Evolutionary conservation across 306 rosid species (phyloP).

Genomic region (Mimosa bimucronata): DNA sequence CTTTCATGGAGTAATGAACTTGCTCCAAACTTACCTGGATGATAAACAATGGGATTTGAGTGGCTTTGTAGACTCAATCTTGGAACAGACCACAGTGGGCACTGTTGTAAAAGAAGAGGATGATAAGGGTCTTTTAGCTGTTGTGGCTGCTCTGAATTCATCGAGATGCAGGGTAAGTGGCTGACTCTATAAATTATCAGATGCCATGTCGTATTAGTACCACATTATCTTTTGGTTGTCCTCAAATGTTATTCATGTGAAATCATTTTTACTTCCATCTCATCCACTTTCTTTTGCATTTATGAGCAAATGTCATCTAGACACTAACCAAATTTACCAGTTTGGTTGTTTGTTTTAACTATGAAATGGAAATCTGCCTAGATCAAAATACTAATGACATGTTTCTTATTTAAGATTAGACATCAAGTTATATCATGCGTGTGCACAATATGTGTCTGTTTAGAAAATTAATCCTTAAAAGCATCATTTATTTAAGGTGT

Average conservation of each 20-base stretch:
- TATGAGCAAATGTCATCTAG: neutral
- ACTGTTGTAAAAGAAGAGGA: slow-evolving; percentile 75
- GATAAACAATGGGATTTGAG: too few species aligned
- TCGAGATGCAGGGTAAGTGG: slow-evolving; percentile 67
- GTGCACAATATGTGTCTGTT: neutral
- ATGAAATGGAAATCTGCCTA: neutral
- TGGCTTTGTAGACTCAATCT: slow-evolving; percentile 70
- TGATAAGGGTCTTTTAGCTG: slow-evolving; percentile 71
- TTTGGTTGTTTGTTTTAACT: neutral
- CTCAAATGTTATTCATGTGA: neutral
- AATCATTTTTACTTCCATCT: neutral
- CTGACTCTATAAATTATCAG: neutral
- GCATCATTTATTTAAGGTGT: neutral
- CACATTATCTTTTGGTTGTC: slow-evolving; percentile 1
- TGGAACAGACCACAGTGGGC: slow-evolving; percentile 75
- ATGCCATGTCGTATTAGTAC: slow-evolving; percentile 1
- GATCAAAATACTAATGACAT: neutral
- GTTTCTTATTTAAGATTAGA: neutral
- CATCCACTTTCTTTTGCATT: neutral
- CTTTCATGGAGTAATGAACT: too few species aligned
- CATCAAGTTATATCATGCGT: neutral
- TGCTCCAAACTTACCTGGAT: too few species aligned
- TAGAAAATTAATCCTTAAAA: neutral
- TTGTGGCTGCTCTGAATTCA: slow-evolving; percentile 74
- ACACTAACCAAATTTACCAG: neutral